These are phyloP conservation scores for Dactylonectria estremocensis DNA, from an alignment of 2,329 filamentous ascomycete genomes.

Conservation along the genomic window DNA sequence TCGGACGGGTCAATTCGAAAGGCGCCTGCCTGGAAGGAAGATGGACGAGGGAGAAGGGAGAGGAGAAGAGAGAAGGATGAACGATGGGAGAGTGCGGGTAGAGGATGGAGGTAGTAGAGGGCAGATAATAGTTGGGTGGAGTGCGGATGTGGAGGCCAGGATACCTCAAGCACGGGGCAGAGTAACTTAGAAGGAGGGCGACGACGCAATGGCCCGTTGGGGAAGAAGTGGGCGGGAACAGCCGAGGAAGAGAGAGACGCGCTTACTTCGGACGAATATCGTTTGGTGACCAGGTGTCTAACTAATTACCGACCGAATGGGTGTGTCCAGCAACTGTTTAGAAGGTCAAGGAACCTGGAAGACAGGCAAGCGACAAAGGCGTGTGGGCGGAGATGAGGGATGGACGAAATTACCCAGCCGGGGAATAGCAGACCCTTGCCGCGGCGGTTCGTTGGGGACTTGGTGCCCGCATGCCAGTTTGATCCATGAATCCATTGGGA, in stretches of 20 bases:
- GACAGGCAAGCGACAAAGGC: constrained; percentile 28
- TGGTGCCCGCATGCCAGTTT: constrained; percentile 14
- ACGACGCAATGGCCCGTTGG: constrained; percentile 25
- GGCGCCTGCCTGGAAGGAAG: constrained; percentile 21
- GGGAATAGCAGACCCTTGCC: constrained; percentile 38
- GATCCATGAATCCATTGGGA: background rate
- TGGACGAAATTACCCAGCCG: constrained; percentile 43
- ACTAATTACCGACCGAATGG: constrained; percentile 5
- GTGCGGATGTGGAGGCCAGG: constrained; percentile 23
- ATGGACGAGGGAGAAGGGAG: background rate
- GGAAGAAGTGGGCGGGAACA: constrained; percentile 14
- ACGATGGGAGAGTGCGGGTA: constrained; percentile 20
- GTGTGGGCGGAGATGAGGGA: constrained; percentile 43
- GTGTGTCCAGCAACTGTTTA: background rate
- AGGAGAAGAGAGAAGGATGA: constrained; percentile 27
- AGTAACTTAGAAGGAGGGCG: background rate
- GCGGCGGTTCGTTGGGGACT: background rate
- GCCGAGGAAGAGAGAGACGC: constrained; percentile 15
- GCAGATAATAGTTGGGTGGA: constrained; percentile 10
- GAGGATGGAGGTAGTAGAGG: constrained; percentile 24
- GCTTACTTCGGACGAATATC: background rate
- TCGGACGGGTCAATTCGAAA: constrained; percentile 22
- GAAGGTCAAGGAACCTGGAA: constrained; percentile 33
- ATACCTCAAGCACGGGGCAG: constrained; percentile 9
- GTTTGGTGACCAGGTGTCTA: background rate